These are phyloP conservation scores for Remersonia thermophila DNA, from an alignment of 2,329 filamentous ascomycete genomes.

Conservation along the genomic window DNA sequence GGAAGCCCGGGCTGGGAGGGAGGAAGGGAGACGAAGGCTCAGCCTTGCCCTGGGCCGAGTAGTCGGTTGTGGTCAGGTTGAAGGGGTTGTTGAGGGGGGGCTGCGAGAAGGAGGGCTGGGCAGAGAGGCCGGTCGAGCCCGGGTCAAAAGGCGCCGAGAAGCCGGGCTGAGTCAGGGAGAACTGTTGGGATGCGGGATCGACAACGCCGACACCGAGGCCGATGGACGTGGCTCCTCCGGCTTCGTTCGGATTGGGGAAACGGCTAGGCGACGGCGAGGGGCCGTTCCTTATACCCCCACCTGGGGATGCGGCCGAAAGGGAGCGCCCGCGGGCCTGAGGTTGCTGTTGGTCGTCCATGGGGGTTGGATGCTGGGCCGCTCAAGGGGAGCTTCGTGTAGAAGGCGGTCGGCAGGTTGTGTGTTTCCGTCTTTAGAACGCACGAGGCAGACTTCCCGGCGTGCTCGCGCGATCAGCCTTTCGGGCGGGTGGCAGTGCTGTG, in stretches of 20 bases:
- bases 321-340: slow-evolving; percentile 43
- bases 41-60: slow-evolving; percentile 31
- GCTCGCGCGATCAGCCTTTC: slow-evolving; percentile 30
- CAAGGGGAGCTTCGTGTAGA: slow-evolving; percentile 3
- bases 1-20: slow-evolving; percentile 32
- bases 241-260: slow-evolving; percentile 39
- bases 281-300: slow-evolving; percentile 50
- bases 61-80: slow-evolving; percentile 22
- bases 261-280: slow-evolving; percentile 50
- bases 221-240: slow-evolving; percentile 23
- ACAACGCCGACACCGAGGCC: slow-evolving; percentile 45
- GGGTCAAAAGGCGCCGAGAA: slow-evolving; percentile 25
- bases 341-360: slow-evolving; percentile 44
- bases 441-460: slow-evolving; percentile 30
- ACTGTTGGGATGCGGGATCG: slow-evolving; percentile 37
- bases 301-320: slow-evolving; percentile 37
- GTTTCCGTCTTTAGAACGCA: slow-evolving; percentile 25
- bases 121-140: too few species aligned
- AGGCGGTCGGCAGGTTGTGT: slow-evolving; percentile 15
- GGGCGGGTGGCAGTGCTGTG: slow-evolving; percentile 29
- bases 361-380: slow-evolving; percentile 13
- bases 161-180: slow-evolving; percentile 28
- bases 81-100: slow-evolving; percentile 29
- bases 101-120: slow-evolving; percentile 29
- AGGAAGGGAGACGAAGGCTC: slow-evolving; percentile 29